phyloP scores from a whole-genome alignment of 495 filamentous ascomycete species.

The Daldinia bambusicola region DNA sequence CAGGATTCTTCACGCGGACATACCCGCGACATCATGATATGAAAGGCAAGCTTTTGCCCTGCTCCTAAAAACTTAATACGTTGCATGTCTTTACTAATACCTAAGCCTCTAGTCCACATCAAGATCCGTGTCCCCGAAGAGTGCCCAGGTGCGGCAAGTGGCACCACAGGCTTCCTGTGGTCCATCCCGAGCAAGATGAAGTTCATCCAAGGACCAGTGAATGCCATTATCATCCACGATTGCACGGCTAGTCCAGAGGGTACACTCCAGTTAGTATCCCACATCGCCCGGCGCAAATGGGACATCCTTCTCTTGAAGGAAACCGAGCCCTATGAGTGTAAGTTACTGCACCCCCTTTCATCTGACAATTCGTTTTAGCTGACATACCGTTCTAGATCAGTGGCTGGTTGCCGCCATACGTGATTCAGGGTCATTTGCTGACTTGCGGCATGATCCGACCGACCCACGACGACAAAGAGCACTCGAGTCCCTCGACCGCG shows the following conservation, averaged over 20 bases:
- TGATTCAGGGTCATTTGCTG: neutral
- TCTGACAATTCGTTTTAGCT: neutral
- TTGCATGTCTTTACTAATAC: conserved; percentile 4
- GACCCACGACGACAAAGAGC: neutral
- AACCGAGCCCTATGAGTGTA: conserved; percentile 6
- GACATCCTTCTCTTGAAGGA: conserved; percentile 24
- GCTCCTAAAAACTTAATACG: neutral
- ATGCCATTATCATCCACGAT: conserved; percentile 23
- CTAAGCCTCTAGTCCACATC: conserved; percentile 9
- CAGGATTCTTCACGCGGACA: neutral
- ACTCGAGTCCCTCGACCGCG: neutral
- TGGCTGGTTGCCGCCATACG: conserved; percentile 17
- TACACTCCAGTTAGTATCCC: neutral
- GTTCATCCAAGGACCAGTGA: conserved; percentile 1
- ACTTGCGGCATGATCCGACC: neutral
- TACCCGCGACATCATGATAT: neutral
- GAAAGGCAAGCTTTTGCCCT: neutral
- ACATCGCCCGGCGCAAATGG: conserved; percentile 15
- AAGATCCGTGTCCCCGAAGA: conserved; percentile 10
- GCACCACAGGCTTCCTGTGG: conserved; percentile 3
- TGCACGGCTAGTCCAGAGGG: neutral
- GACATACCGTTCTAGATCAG: conserved; percentile 11
- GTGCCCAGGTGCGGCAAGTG: neutral
- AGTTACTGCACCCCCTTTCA: neutral
- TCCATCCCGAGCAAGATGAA: neutral